Evolutionary conservation across 495 filamentous ascomycete genomes (phyloP).

Genomic region (Xylaria longipes): DNA sequence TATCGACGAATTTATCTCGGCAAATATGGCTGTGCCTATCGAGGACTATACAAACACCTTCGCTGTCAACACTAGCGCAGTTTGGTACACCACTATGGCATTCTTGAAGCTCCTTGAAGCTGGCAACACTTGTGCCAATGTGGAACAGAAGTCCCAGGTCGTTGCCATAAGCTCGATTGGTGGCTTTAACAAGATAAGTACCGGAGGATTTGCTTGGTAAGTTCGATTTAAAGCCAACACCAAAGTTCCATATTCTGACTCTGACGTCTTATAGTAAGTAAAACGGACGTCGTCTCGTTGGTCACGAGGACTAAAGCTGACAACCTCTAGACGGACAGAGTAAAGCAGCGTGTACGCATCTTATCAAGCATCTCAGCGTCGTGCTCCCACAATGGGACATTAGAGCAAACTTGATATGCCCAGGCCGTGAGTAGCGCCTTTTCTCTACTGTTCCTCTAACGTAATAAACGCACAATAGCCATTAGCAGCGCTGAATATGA

Average conservation of each 20-base stretch:
- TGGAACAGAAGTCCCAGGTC: constrained; percentile 64
- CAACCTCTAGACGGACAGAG: constrained; percentile 50
- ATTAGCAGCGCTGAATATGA: constrained; percentile 4
- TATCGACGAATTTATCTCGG: constrained; percentile 59
- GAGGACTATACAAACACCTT: constrained; percentile 66
- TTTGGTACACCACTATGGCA: constrained; percentile 68
- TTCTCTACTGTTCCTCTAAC: background rate
- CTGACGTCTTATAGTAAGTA: constrained; percentile 21
- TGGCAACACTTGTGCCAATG: constrained; percentile 63
- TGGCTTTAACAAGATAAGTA: constrained; percentile 60
- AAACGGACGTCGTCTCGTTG: background rate
- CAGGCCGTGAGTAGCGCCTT: constrained; percentile 60
- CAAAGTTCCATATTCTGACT: background rate
- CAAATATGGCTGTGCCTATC: constrained; percentile 57
- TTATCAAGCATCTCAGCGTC: constrained; percentile 67
- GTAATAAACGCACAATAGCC: background rate
- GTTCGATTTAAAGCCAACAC: background rate
- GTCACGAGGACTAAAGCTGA: background rate
- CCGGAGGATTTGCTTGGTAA: constrained; percentile 62
- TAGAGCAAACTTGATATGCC: constrained; percentile 68
- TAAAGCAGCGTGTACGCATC: constrained; percentile 68
- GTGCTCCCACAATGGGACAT: constrained; percentile 64
- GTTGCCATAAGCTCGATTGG: constrained; percentile 69
- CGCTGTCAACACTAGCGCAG: constrained; percentile 63
- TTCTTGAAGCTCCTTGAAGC: constrained; percentile 68